A percentile compares a stretch with the other conserved stretches of the same genome.
Evolutionary conservation across 352 stramenopile genomes (phyloP).

Genomic region (Plasmopara muralis): DNA sequence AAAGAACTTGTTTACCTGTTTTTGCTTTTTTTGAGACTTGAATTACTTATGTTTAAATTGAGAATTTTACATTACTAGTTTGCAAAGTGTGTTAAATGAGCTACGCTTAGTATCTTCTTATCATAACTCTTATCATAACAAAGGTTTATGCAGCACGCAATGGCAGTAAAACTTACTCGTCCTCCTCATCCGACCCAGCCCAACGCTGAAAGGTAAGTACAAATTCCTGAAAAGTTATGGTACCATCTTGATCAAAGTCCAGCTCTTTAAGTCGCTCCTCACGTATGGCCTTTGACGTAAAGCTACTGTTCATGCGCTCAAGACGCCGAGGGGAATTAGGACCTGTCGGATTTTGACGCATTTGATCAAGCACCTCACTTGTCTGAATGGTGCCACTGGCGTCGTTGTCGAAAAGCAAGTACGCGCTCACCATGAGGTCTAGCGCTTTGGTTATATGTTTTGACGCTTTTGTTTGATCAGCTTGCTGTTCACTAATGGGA

Average conservation of each 20-base stretch:
- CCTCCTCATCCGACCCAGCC: constrained; percentile 52
- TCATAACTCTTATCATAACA: no score
- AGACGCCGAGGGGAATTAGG: constrained; percentile 26
- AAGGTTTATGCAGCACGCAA: not conserved
- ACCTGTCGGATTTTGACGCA: constrained; percentile 45
- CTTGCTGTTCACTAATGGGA: constrained; percentile 17
- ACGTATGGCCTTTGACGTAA: constrained; percentile 54
- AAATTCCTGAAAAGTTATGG: constrained; percentile 88
- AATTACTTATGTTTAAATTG: not conserved
- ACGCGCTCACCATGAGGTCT: constrained; percentile 80
- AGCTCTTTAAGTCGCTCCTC: constrained; percentile 83
- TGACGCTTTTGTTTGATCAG: constrained; percentile 28
- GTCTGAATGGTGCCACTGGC: constrained; percentile 77
- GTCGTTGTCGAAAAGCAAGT: constrained; percentile 81
- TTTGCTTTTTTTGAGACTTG: not conserved
- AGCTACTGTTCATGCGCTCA: constrained; percentile 45
- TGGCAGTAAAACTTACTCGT: constrained; percentile 6
- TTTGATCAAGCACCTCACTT: constrained; percentile 57
- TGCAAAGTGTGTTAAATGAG: no score
- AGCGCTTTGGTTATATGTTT: constrained; percentile 62
- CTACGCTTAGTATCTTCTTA: no score
- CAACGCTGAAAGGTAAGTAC: constrained; percentile 84
- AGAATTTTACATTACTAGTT: not conserved
- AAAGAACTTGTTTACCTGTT: not conserved
- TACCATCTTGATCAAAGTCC: constrained; percentile 81